A percentile compares a stretch with the other conserved stretches of the same genome.
phyloP scores from a whole-genome alignment of 164 flowering plant species.

The Stephania cephalantha region DNA sequence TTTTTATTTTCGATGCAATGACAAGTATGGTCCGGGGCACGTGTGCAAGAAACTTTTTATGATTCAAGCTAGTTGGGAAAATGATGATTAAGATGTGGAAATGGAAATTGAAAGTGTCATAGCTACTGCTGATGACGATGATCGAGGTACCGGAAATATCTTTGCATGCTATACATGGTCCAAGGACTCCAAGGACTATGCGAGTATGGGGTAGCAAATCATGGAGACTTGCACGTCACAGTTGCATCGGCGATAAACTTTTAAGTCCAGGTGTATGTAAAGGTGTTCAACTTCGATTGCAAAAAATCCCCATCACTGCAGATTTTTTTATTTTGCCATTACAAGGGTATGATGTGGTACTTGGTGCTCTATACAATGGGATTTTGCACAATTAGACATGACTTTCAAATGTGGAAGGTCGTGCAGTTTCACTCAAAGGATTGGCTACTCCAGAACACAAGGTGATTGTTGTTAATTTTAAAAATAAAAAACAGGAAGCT shows the following conservation, averaged over 20 bases:
- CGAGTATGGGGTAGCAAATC: background rate
- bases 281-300: background rate
- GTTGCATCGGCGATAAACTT: background rate
- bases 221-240: background rate
- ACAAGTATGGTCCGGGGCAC: no score
- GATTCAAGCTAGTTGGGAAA: no score
- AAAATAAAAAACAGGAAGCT: no score
- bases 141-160: no score
- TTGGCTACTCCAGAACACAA: background rate
- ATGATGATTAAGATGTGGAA: no score
- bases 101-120: no score
- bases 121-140: no score
- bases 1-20: background rate
- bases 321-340: conserved; percentile 2
- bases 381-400: background rate
- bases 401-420: background rate
- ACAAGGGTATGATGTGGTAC: background rate
- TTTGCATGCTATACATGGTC: no score
- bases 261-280: background rate
- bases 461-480: no score
- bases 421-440: background rate
- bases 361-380: background rate
- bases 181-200: background rate
- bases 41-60: no score
- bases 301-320: background rate